Evolutionary conservation across 2,329 filamentous ascomycete species (phyloP), one percentile per base, ranked within the genome.

Genomic region (Teratosphaeria zuluensis): DNA sequence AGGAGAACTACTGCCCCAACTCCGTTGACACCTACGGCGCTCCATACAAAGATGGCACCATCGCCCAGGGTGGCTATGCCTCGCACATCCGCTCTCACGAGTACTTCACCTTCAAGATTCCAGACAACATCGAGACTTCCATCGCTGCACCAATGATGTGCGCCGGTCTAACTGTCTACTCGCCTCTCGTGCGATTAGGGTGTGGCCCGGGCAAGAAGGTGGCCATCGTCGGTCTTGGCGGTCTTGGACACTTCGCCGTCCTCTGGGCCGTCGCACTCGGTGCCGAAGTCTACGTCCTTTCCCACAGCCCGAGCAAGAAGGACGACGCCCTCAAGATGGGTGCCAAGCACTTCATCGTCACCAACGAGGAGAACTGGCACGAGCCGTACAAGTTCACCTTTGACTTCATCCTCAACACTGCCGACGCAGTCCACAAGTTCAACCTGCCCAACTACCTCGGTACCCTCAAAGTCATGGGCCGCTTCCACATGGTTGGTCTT

Each of bases 81-180:
- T 83, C 80, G 56, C 84, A 90, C 70, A 80, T 90, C 21, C 81
- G 88, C 64, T 84, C 85, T 0, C 88, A 92, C 74, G 87, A 92
- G 74, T 88, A 91, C 77, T 92, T 82, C 68, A 80, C 80, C 19
- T 84, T 84, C 74, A 87, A 87, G 68, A 92, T 95, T 63, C 90
- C 90, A 38, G 88, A 91, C 33, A 83, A 79, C 56, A 80, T 95
- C 53, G 72, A 78, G 63, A 77, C 73, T 59, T 71, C 72, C 28
- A 74, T 85, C 55, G 88, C 86, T 1, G 90, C 89, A 9, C 67
- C 67, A 19, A 65, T 65, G 64, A 38, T 64, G 55, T 95, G 90
- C 74, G 90, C 89, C 48, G 90, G 90, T 63, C 80, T 95, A 64
- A 95, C 90, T 3, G 84, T 85, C 60, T 95, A 85, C 77, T 87